Percentiles rank a stretch among this genome's conserved stretches.
phyloP scores from a whole-genome alignment of 148 eudicot genomes.

The Diospyros lotus region DNA sequence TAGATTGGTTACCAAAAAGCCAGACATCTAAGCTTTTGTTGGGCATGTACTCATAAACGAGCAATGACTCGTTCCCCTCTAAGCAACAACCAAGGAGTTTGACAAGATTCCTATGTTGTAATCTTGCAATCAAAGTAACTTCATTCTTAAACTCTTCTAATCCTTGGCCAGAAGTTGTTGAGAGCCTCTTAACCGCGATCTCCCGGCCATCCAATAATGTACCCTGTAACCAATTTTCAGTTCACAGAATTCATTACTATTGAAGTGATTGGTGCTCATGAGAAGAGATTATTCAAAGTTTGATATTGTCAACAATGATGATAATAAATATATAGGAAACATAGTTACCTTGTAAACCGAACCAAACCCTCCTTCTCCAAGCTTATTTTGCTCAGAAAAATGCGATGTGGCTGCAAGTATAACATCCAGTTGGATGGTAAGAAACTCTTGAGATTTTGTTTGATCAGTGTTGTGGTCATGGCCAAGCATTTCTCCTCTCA shows the following conservation, averaged over 20 bases:
- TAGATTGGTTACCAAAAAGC: slow-evolving; percentile 20
- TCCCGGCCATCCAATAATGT: slow-evolving; percentile 12
- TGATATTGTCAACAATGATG: too few relatives aligned
- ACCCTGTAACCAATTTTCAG: slow-evolving; percentile 17
- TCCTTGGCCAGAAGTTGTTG: slow-evolving; percentile 24
- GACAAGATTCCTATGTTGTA: slow-evolving; percentile 23
- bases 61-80: slow-evolving; percentile 36
- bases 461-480: background rate
- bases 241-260: background rate
- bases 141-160: slow-evolving; percentile 40
- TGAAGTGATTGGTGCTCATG: too few relatives aligned
- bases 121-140: slow-evolving; percentile 28
- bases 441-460: background rate
- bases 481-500: background rate
- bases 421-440: background rate
- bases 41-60: slow-evolving; percentile 36
- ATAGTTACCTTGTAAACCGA: background rate
- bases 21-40: slow-evolving; percentile 40
- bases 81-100: slow-evolving; percentile 30
- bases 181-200: slow-evolving; percentile 32
- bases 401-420: background rate
- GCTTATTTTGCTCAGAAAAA: slow-evolving; percentile 21
- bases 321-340: too few relatives aligned
- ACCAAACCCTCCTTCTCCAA: slow-evolving; percentile 15
- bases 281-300: too few relatives aligned